Percentiles rank a stretch among this genome's conserved stretches.
Evolutionary conservation across 176 grass and related monocot species (phyloP).

Genomic region (Oryza coarctata): DNA sequence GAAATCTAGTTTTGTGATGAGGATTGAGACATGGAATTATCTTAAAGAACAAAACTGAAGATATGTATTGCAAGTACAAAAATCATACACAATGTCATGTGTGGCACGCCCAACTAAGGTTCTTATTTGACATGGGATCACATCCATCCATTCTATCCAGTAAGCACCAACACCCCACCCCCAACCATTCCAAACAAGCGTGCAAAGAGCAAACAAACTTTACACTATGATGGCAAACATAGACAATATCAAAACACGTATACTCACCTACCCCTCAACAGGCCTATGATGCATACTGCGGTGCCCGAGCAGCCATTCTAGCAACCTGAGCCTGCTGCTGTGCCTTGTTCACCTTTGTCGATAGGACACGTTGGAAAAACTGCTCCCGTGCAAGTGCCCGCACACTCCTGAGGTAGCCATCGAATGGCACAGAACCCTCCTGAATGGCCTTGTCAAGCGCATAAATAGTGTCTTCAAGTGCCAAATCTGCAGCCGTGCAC

Average conservation of each 20-base stretch:
- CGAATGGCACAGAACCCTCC: conserved; percentile 66
- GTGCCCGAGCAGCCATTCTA: conserved; percentile 52
- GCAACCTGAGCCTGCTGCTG: conserved; percentile 69
- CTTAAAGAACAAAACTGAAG: background rate
- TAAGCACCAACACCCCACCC: background rate
- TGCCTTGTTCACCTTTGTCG: conserved; percentile 54
- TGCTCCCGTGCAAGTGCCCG: conserved; percentile 65
- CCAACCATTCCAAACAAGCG: background rate
- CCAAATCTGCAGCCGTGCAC: conserved; percentile 67
- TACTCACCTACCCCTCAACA: conserved; percentile 35
- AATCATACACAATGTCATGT: conserved; percentile 9
- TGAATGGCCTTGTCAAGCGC: conserved; percentile 78
- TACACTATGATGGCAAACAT: background rate
- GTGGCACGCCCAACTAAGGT: background rate
- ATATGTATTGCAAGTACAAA: conserved; percentile 1
- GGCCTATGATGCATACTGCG: conserved; percentile 53
- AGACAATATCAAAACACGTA: background rate
- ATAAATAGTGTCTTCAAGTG: conserved; percentile 70
- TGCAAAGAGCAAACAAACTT: conserved; percentile 1
- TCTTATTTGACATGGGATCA: conserved; percentile 20
- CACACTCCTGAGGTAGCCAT: conserved; percentile 68
- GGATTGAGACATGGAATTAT: background rate
- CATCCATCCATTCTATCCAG: background rate
- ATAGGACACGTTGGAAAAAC: conserved; percentile 66
- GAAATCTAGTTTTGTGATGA: background rate